Evolutionary conservation across 768 basidiomycete species (phyloP).

Genomic region (Tulasnella sp.): DNA sequence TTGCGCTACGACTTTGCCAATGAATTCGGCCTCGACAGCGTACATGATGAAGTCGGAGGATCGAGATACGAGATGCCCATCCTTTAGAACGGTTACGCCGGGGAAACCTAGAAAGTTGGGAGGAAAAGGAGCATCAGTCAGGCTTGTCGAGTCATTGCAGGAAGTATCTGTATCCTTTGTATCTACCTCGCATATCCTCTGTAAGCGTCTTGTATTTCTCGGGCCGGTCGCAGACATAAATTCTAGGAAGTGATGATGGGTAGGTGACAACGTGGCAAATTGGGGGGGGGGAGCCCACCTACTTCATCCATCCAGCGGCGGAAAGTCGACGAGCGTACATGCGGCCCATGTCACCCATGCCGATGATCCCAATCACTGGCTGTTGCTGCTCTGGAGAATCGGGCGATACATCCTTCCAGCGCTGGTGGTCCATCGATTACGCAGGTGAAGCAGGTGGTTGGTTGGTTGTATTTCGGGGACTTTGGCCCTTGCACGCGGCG

Average conservation of each 20-base stretch:
- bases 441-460: not conserved
- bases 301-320: constrained; percentile 81
- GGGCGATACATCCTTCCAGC: constrained; percentile 22
- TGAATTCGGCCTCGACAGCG: constrained; percentile 85
- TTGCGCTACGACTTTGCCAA: constrained; percentile 69
- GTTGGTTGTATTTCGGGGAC: not conserved
- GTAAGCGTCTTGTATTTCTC: constrained; percentile 56
- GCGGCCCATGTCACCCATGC: constrained; percentile 95
- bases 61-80: constrained; percentile 83
- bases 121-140: not conserved
- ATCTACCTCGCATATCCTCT: constrained; percentile 48
- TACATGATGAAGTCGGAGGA: constrained; percentile 91
- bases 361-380: constrained; percentile 81
- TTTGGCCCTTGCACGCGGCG: not conserved
- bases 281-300: constrained; percentile 20
- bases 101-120: constrained; percentile 36
- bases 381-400: constrained; percentile 39
- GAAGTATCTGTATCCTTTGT: not conserved
- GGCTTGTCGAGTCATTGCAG: no score
- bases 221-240: constrained; percentile 81
- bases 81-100: constrained; percentile 54
- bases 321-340: constrained; percentile 83
- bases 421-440: not conserved
- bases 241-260: constrained; percentile 38
- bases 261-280: not conserved